Base-by-base conservation (phyloP, 1,139 yeast genomes). In the Sugiyamaella pinicola region DNA sequence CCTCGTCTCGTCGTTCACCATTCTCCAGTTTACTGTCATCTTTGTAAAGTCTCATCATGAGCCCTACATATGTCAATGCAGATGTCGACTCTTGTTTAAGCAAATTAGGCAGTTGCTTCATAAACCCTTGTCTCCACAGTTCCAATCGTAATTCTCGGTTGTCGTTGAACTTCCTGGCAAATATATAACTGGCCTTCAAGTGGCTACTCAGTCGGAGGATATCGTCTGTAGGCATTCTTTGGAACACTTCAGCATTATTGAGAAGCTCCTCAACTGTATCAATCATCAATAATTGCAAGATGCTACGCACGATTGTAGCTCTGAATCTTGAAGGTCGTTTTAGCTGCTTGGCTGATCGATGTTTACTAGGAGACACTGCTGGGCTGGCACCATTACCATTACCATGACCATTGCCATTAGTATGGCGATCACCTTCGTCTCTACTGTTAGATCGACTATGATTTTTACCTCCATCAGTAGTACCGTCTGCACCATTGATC, bases 31-130 rank as follows among this genome's bases (percentile, higher is more conserved):
- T 64, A 8, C 77, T 81, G 49, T 80, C 82, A 64, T 87, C 91
- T 61, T 89, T 81, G 68, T 88, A 90, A 69, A 93, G 74, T 61
- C 86, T 78, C 75, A 93, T 87, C 76, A 88, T 77, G 47, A 90
- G 80, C 61, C 85, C 84, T 59, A 93, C 83, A 68, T 84, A 87
- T 1, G 90, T 96, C 1, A 96, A 93, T 1, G 96, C 86, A 0
- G 97, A 83, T 19, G 90, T 83, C 0, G 95, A 84, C 69, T 95
- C 99, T 70, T 95, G 99, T 63, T 88, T 87, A 61, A 91, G 74
- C 61, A 95, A 74, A 65, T 93, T 95, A 19, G 99, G 99, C 57
- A 91, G 77, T 66, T 93, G 86, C 64, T 89, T 96, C 72, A 91
- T 93, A 34, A 90, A 84, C 1, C 97, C 96, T 8, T 95, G 89